phyloP scores from a whole-genome alignment of 2,329 filamentous ascomycete species.

The Nannizzia gypsea region DNA sequence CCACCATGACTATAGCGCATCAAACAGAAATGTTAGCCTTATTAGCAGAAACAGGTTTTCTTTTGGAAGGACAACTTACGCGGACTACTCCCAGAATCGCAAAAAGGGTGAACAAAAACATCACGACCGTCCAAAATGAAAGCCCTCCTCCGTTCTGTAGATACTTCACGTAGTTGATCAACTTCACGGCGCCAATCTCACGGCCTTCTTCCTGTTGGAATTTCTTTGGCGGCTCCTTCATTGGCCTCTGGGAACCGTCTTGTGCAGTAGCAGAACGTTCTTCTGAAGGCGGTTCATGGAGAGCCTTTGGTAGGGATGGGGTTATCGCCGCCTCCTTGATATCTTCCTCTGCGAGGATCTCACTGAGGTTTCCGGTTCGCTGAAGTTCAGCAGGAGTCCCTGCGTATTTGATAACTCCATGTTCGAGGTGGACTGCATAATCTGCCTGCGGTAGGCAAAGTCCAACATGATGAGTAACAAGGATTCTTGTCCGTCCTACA shows the following conservation, averaged over 20 bases:
- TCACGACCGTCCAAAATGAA: slow-evolving; percentile 46
- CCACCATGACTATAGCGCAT: slow-evolving; percentile 33
- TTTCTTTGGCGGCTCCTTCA: slow-evolving; percentile 42
- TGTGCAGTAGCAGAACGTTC: background rate
- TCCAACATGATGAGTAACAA: slow-evolving; percentile 70
- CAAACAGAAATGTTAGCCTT: background rate
- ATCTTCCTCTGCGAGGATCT: slow-evolving; percentile 32
- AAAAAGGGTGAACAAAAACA: slow-evolving; percentile 44
- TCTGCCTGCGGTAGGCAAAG: slow-evolving; percentile 59
- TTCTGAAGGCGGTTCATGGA: slow-evolving; percentile 11
- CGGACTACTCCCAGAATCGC: slow-evolving; percentile 44
- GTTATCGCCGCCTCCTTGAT: slow-evolving; percentile 32
- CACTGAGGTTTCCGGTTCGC: slow-evolving; percentile 29
- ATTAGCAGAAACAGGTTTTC: background rate
- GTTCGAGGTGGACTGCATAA: slow-evolving; percentile 60
- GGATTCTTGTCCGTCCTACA: slow-evolving; percentile 56
- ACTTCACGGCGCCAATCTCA: slow-evolving; percentile 58
- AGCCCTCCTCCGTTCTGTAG: slow-evolving; percentile 54
- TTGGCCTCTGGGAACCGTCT: slow-evolving; percentile 7
- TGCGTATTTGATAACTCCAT: slow-evolving; percentile 53
- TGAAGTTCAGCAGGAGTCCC: slow-evolving; percentile 52
- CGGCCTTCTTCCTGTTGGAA: slow-evolving; percentile 67
- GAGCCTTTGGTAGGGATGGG: slow-evolving; percentile 8
- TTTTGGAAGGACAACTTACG: slow-evolving; percentile 24
- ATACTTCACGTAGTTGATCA: slow-evolving; percentile 56